Conservation (phyloP, 1,284 basidiomycete species). For the Heterobasidion annosum region DNA sequence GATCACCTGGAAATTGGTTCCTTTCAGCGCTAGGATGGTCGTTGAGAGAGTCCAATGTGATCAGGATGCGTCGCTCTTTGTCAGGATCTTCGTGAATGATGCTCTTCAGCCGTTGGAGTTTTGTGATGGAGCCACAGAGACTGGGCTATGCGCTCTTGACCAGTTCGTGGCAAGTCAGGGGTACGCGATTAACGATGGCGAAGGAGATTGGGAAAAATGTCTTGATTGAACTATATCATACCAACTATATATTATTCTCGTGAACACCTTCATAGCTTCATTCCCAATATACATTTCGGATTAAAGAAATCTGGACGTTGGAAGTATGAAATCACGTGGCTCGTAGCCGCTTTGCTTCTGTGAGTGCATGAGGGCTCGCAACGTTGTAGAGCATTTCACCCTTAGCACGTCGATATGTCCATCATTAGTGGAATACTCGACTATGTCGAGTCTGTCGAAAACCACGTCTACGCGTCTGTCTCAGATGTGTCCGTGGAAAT, state of each 20-base stretch:
- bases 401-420: slow-evolving; percentile 12
- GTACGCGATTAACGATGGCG: slow-evolving; percentile 56
- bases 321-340: not conserved
- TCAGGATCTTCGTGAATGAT: slow-evolving; percentile 62
- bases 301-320: not conserved
- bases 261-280: no score
- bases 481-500: slow-evolving; percentile 48
- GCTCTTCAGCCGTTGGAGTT: slow-evolving; percentile 55
- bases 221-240: slow-evolving; percentile 13
- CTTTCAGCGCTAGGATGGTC: slow-evolving; percentile 58
- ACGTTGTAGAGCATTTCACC: no score
- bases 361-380: no score
- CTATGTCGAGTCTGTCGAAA: slow-evolving; percentile 60
- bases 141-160: slow-evolving; percentile 52
- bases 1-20: slow-evolving; percentile 49
- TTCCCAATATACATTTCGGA: not conserved
- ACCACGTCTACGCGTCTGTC: slow-evolving; percentile 51
- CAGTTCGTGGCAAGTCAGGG: slow-evolving; percentile 64
- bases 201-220: slow-evolving; percentile 60
- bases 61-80: slow-evolving; percentile 20
- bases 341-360: not conserved
- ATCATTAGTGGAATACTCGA: slow-evolving; percentile 63
- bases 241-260: no score
- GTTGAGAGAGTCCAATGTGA: slow-evolving; percentile 49
- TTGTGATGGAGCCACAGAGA: slow-evolving; percentile 30